Evolutionary conservation across 345 rosid species (phyloP), one percentile per base, ranked within the genome.

Genomic region (Boechera retrofracta): DNA sequence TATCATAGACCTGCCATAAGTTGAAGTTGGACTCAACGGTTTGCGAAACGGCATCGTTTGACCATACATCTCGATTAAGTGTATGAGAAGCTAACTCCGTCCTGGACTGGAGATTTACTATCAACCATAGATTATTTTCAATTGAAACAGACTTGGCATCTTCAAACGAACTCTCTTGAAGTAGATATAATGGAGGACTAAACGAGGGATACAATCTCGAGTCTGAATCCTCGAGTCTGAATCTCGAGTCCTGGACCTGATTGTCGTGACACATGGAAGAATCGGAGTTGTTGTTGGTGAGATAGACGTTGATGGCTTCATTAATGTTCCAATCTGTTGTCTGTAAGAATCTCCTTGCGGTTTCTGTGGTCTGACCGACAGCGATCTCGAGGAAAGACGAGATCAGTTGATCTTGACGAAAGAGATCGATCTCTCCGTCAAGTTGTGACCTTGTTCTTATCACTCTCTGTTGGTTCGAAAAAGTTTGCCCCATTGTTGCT

Each of bases 381-480:
- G 61, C 67, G 68, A 75, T 60, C 28, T 75, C 73, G 12, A 67
- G 67, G 28, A 75, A 75, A 75, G 60, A 47, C 2, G 73, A 58
- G 52, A 75, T 58, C 0, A 58, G 44, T 67, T 55, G 57, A 55
- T 74, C 39, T 39, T 61, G 5, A 9, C 47, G 39, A 16, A 52
- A 28, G 60, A 62, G 21, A n/a, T n/a, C n/a, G 15, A 72, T 38
- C n/a, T 7, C 61, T 62, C 52, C 42, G 21, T 72, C 31, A 51
- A 62, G 52, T 15, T 29, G 7, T 11, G 4, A 1, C 4, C 8
- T 64, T 28, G 54, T 64, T 44, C 24, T 29, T 28, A 28, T 28
- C 4, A 28, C 36, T 24, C 3, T 41, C 18, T 4, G 10, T 24
- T 42, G 36, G 42, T 58, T 48, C 31, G 55, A 7, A 6, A 58